Evolutionary conservation across 2,329 filamentous ascomycete genomes (phyloP).

Genomic region (Aureobasidium melanogenum): DNA sequence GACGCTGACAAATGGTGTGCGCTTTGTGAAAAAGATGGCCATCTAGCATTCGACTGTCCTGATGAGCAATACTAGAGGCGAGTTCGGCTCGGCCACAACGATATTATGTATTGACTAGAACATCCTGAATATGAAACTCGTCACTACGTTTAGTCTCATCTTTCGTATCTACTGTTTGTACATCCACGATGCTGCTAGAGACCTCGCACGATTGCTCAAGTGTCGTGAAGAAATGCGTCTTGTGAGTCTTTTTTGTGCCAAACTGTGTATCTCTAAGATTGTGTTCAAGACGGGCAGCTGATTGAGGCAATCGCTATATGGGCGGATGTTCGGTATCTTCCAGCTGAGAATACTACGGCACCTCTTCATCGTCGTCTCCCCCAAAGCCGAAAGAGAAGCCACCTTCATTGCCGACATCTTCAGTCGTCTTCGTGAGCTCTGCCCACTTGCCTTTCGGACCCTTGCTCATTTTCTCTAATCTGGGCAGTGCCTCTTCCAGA

Average conservation of each 20-base stretch:
- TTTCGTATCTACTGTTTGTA: neutral
- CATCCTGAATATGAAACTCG: neutral
- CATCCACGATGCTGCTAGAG: neutral
- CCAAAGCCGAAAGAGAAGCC: conserved; percentile 55
- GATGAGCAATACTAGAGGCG: conserved; percentile 27
- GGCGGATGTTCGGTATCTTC: neutral
- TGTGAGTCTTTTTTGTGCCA: neutral
- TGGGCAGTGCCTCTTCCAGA: conserved; percentile 55
- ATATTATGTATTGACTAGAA: neutral
- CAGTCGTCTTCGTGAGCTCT: conserved; percentile 54
- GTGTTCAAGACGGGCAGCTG: neutral
- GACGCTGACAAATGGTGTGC: conserved; percentile 94
- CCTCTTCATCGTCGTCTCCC: conserved; percentile 38
- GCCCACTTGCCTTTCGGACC: conserved; percentile 82
- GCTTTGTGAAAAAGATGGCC: conserved; percentile 88
- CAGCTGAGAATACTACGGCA: conserved; percentile 10
- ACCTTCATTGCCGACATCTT: conserved; percentile 34
- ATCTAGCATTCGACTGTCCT: conserved; percentile 58
- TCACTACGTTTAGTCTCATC: neutral
- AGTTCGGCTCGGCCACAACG: neutral
- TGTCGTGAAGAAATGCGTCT: neutral
- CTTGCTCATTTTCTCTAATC: conserved; percentile 53
- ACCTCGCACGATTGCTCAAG: neutral
- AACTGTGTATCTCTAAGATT: neutral
- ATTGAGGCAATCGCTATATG: neutral